phyloP scores from a whole-genome alignment of 192 early-diverging fungal species.

The Backusella circina region DNA sequence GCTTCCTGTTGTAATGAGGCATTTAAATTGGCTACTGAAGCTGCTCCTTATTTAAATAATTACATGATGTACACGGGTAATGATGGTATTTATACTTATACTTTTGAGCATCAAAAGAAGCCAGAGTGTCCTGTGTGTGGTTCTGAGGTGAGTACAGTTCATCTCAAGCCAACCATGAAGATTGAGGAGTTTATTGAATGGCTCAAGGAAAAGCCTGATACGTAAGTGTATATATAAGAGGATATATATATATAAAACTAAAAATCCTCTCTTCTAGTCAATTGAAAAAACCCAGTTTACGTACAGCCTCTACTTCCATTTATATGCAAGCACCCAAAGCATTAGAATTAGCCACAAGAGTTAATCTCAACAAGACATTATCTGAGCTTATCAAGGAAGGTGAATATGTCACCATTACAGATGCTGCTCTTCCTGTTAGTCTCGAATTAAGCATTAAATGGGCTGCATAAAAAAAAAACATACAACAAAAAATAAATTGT shows the following conservation, averaged over 20 bases:
- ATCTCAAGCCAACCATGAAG: conserved; percentile 48
- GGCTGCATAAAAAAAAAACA: not conserved
- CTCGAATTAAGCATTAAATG: conserved; percentile 35
- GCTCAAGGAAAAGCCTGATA: conserved; percentile 68
- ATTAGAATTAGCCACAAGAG: conserved; percentile 78
- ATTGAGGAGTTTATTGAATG: conserved; percentile 82
- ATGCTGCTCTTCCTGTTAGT: conserved; percentile 64
- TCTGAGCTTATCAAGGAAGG: conserved; percentile 61
- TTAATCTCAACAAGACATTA: conserved; percentile 76
- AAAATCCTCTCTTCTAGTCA: conserved; percentile 48
- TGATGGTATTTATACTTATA: conserved; percentile 85
- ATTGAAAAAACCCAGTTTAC: conserved; percentile 83
- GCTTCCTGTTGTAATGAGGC: conserved; percentile 94
- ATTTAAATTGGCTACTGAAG: conserved; percentile 83
- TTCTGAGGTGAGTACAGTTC: conserved; percentile 46
- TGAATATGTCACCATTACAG: conserved; percentile 80
- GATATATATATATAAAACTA: not conserved
- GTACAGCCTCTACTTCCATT: conserved; percentile 48
- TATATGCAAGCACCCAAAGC: conserved; percentile 86
- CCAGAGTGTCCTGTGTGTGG: conserved; percentile 94
- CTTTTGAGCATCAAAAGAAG: conserved; percentile 79
- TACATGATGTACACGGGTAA: conserved; percentile 98
- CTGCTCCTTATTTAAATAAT: conserved; percentile 80
- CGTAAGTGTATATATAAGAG: conserved; percentile 46
- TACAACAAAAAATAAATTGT: not conserved